phyloP scores from a whole-genome alignment of 768 basidiomycete genomes.

The Tricholoma sp. region DNA sequence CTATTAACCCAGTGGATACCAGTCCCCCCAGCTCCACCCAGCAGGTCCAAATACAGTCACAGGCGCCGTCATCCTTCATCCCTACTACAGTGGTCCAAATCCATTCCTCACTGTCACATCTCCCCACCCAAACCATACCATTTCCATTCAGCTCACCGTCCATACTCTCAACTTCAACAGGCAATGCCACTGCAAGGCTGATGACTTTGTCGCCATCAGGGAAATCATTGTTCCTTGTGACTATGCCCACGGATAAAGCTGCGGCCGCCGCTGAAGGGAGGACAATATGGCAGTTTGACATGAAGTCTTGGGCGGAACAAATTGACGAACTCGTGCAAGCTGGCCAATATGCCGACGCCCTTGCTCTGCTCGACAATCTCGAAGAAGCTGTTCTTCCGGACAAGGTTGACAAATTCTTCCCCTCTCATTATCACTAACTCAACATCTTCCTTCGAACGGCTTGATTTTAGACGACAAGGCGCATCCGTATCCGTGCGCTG shows the following conservation, averaged over 20 bases:
- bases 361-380: conserved; percentile 69
- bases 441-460: neutral
- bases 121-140: conserved; percentile 53
- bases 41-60: conserved; percentile 17
- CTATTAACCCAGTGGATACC: conserved; percentile 16
- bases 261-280: conserved; percentile 66
- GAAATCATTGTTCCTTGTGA: conserved; percentile 57
- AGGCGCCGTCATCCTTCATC: conserved; percentile 27
- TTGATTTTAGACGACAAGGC: conserved; percentile 44
- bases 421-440: conserved; percentile 7
- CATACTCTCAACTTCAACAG: conserved; percentile 19
- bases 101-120: conserved; percentile 62
- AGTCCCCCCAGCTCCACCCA: conserved; percentile 20
- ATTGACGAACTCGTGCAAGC: conserved; percentile 75
- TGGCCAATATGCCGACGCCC: conserved; percentile 70
- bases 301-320: conserved; percentile 75
- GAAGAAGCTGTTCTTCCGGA: conserved; percentile 56
- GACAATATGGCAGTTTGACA: conserved; percentile 67
- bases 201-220: conserved; percentile 50
- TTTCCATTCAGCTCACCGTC: conserved; percentile 51
- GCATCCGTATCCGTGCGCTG: conserved; percentile 59
- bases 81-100: conserved; percentile 64
- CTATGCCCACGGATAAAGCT: conserved; percentile 70
- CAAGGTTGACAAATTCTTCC: conserved; percentile 41
- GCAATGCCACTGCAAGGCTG: conserved; percentile 55